Conservation (phyloP, 306 rosid genomes). For the Comarum palustre region DNA sequence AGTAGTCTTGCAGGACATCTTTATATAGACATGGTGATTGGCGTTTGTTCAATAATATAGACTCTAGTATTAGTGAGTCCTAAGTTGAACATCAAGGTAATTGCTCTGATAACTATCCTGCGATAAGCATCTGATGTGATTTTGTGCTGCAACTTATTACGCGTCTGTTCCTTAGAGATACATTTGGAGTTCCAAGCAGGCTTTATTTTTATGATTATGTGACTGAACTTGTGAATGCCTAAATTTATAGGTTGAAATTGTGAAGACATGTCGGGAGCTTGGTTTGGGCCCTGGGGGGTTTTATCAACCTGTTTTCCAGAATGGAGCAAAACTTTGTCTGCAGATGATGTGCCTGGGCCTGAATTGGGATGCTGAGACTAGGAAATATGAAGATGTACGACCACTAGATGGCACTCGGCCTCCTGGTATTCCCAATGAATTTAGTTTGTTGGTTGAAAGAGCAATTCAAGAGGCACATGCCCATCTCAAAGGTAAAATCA, state of each 20-base stretch:
- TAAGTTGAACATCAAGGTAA: not conserved
- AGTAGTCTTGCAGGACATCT: not conserved
- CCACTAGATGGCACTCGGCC: constrained; percentile 37
- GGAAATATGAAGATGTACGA: constrained; percentile 37
- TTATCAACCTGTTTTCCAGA: constrained; percentile 54
- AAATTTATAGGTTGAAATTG: constrained; percentile 43
- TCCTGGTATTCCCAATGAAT: constrained; percentile 43
- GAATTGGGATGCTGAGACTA: constrained; percentile 68
- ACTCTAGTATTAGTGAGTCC: not conserved
- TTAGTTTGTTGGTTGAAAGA: constrained; percentile 28
- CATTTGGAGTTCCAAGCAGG: not conserved
- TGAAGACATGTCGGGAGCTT: constrained; percentile 40
- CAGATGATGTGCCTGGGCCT: constrained; percentile 75
- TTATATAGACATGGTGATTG: not conserved
- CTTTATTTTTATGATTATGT: not conserved
- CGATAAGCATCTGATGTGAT: not conserved
- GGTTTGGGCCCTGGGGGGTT: constrained; percentile 70
- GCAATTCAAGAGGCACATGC: constrained; percentile 46
- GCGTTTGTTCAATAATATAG: not conserved
- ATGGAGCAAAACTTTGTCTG: constrained; percentile 56
- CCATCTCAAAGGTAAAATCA: constrained; percentile 25
- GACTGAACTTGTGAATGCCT: not conserved
- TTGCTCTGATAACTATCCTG: not conserved
- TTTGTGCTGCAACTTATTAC: not conserved
- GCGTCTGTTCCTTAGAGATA: not conserved